Evolutionary conservation across 1,139 yeast genomes (phyloP), one percentile per base, ranked within the genome.

Genomic region (Debaryomycetaceae sp.): DNA sequence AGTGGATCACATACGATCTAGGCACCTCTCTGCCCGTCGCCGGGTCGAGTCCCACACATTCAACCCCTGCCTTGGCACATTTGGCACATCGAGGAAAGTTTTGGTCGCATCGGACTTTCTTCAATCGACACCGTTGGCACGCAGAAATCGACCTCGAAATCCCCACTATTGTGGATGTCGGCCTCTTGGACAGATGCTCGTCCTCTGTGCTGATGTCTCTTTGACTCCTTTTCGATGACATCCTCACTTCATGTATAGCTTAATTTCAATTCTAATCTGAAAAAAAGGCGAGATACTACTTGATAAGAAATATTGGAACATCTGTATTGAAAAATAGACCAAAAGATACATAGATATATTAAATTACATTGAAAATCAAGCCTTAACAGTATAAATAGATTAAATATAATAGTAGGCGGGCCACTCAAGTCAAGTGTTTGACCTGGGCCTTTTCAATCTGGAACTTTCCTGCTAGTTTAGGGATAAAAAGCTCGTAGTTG

Each of bases 21-120:
- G 97, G 96, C 1, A 89, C 80, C 51, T 86, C 90, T 46, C 96
- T 69, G 0, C 96, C 96, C 0, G 96, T 87, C 4, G 89, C 89
- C 0, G 96, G 89, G 60, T 90, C 97, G 9, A 87, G 64, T 0
- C 95, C 90, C 20, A 88, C 82, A 64, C 97, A 89, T 14, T 85
- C 87, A 3, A 71, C 83, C 5, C 81, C 79, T 14, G 86, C 84
- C 54, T 80, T 82, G 24, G 70, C 73, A 64, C 97, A 89, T 38
- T 80, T 77, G 11, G 80, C 68, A 59, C 97, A 90, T 43, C 81
- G 78, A 1, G 96, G 96, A 60, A 87, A 85, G 53, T 80, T 80
- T 52, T 85, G 91, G 53, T 90, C 95, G 66, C 97, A 90, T 56
- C 83, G 82, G 45, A 88, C 80, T 63, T 90, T 90, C 57, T 88